phyloP scores from a whole-genome alignment of 2,329 filamentous ascomycete genomes.

The Diplodia mutila region DNA sequence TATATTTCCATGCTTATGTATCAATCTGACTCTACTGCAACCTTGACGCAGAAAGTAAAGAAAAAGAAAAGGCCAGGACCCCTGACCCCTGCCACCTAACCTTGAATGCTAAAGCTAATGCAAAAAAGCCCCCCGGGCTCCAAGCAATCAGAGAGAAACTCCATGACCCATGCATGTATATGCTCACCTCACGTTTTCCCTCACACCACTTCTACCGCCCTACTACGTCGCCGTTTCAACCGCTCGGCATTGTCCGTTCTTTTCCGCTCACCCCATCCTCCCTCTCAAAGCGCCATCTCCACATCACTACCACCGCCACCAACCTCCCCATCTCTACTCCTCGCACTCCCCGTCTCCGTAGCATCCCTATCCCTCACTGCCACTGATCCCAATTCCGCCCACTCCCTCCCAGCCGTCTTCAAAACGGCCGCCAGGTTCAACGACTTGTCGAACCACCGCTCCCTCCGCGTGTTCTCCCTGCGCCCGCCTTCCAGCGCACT shows the following conservation, averaged over 20 bases:
- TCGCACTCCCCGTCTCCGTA: constrained; percentile 29
- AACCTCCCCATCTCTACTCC: neutral
- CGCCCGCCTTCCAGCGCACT: constrained; percentile 77
- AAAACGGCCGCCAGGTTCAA: constrained; percentile 66
- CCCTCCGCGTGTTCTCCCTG: constrained; percentile 67
- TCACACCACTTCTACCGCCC: too few relatives aligned
- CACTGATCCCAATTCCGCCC: constrained; percentile 40
- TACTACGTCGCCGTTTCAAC: too few relatives aligned
- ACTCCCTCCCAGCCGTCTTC: constrained; percentile 57
- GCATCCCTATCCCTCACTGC: constrained; percentile 9
- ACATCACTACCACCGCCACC: neutral
- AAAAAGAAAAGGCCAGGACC: neutral
- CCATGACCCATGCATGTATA: neutral
- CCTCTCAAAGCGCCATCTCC: neutral
- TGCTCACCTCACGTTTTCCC: neutral
- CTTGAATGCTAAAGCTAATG: neutral
- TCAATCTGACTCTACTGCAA: neutral
- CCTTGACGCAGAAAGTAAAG: neutral
- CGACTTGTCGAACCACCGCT: constrained; percentile 70
- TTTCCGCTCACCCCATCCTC: neutral
- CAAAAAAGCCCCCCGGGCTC: neutral
- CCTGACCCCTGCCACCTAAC: neutral
- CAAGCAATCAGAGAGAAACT: neutral
- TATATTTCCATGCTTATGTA: neutral
- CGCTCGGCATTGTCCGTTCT: too few relatives aligned